Conservation (phyloP, 352 stramenopile species). For the Pythium folliculosum region DNA sequence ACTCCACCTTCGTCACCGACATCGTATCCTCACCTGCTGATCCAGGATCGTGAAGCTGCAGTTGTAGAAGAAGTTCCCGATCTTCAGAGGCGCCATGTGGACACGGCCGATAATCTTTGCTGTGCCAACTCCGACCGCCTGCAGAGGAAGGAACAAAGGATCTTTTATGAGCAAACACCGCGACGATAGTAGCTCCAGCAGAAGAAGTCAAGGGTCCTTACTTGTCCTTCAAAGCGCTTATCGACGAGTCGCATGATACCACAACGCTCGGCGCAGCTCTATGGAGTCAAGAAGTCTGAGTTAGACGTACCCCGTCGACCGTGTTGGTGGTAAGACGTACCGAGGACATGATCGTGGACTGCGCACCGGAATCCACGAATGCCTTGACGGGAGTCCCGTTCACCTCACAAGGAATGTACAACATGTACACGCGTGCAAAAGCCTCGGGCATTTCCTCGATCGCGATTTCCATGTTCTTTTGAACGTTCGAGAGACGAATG, state of each 20-base stretch:
- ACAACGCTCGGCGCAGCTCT: slow-evolving; percentile 89
- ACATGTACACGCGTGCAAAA: slow-evolving; percentile 87
- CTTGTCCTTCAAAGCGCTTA: slow-evolving; percentile 87
- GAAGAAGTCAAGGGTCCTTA: slow-evolving; percentile 27
- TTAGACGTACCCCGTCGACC: not conserved
- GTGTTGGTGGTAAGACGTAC: slow-evolving; percentile 29
- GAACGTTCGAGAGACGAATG: slow-evolving; percentile 83
- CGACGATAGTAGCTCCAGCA: too few species aligned
- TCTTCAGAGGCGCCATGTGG: slow-evolving; percentile 92
- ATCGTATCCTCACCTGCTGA: slow-evolving; percentile 46
- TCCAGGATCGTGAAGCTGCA: slow-evolving; percentile 95
- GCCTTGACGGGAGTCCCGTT: slow-evolving; percentile 85
- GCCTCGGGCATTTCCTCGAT: slow-evolving; percentile 89
- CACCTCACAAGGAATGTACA: slow-evolving; percentile 88
- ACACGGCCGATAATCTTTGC: slow-evolving; percentile 97
- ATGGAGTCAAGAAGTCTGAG: too few species aligned
- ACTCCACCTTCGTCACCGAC: too few species aligned
- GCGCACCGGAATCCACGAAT: slow-evolving; percentile 91
- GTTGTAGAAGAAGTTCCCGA: slow-evolving; percentile 89
- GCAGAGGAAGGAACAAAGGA: slow-evolving; percentile 19
- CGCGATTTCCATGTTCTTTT: slow-evolving; percentile 90
- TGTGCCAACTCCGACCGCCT: slow-evolving; percentile 95
- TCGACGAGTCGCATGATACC: slow-evolving; percentile 90
- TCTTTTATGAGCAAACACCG: too few species aligned
- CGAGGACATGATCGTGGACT: slow-evolving; percentile 93